phyloP scores from a whole-genome alignment of 805 yeast genomes.

The Sugiyamaella chiloensis region DNA sequence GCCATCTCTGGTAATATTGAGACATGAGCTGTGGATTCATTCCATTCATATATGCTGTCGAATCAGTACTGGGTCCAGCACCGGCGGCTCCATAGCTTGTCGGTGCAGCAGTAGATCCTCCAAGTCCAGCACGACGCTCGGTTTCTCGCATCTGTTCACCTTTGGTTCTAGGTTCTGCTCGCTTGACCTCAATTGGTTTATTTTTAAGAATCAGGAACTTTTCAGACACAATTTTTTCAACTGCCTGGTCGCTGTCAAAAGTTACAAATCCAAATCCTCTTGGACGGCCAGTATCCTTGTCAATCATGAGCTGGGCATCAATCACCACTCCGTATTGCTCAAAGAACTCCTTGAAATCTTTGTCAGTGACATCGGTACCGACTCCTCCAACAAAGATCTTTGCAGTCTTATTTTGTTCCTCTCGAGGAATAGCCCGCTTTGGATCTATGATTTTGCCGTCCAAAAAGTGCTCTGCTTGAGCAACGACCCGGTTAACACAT shows the following conservation, averaged over 20 bases:
- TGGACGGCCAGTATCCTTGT: constrained; percentile 94
- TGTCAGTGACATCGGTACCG: constrained; percentile 88
- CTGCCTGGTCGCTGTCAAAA: constrained; percentile 91
- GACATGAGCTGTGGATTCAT: constrained; percentile 43
- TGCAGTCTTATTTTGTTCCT: constrained; percentile 95
- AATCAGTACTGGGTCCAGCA: constrained; percentile 9
- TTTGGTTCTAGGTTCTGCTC: constrained; percentile 41
- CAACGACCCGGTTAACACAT: constrained; percentile 82
- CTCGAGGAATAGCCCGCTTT: constrained; percentile 94
- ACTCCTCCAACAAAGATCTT: constrained; percentile 97
- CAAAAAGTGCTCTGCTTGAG: constrained; percentile 70
- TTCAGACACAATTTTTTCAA: constrained; percentile 79
- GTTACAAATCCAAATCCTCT: constrained; percentile 98
- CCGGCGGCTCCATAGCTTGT: background rate
- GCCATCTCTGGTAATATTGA: constrained; percentile 42
- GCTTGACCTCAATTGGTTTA: constrained; percentile 48
- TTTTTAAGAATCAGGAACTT: constrained; percentile 83
- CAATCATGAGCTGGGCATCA: constrained; percentile 96
- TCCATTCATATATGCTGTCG: constrained; percentile 26
- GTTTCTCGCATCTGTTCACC: constrained; percentile 19
- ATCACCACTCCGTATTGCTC: constrained; percentile 85
- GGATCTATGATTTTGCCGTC: constrained; percentile 98
- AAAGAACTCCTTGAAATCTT: constrained; percentile 82
- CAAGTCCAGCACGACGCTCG: constrained; percentile 12
- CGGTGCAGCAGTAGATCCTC: constrained; percentile 1